A percentile compares a stretch with the other conserved stretches of the same genome.
Conservation (phyloP, 2,329 filamentous ascomycete genomes). For the Geoglossum cookeanum region DNA sequence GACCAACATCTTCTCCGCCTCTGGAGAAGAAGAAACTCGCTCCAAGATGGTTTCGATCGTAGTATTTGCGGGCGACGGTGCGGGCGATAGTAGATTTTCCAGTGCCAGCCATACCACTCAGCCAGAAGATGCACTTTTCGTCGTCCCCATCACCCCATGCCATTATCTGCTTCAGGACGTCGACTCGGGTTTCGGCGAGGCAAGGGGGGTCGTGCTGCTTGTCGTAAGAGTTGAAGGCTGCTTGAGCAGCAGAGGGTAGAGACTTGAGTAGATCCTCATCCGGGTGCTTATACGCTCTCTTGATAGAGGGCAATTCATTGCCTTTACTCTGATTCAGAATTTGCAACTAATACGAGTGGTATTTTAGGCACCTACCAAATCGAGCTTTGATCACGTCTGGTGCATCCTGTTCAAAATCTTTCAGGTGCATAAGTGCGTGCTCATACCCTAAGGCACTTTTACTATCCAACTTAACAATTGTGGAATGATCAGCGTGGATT, state of each 20-base stretch:
- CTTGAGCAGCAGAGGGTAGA: constrained; percentile 7
- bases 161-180: constrained; percentile 11
- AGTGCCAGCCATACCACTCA: constrained; percentile 9
- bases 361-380: too few species aligned
- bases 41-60: background rate
- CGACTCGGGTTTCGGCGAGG: constrained; percentile 12
- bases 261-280: background rate
- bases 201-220: constrained; percentile 12
- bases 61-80: constrained; percentile 16
- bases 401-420: too few species aligned
- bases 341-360: too few species aligned
- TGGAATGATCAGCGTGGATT: constrained; percentile 11
- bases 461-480: constrained; percentile 15
- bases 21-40: background rate
- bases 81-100: constrained; percentile 7
- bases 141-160: constrained; percentile 12
- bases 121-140: constrained; percentile 18
- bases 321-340: too few species aligned
- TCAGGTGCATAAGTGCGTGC: background rate
- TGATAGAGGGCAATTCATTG: too few species aligned
- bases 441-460: background rate
- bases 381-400: too few species aligned
- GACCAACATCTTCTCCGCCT: constrained; percentile 21
- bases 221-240: constrained; percentile 10
- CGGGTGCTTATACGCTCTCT: too few species aligned